These are phyloP conservation scores for Gaertneriomyces sp. DNA, from an alignment of 192 early-diverging fungal genomes.

Conservation along the genomic window DNA sequence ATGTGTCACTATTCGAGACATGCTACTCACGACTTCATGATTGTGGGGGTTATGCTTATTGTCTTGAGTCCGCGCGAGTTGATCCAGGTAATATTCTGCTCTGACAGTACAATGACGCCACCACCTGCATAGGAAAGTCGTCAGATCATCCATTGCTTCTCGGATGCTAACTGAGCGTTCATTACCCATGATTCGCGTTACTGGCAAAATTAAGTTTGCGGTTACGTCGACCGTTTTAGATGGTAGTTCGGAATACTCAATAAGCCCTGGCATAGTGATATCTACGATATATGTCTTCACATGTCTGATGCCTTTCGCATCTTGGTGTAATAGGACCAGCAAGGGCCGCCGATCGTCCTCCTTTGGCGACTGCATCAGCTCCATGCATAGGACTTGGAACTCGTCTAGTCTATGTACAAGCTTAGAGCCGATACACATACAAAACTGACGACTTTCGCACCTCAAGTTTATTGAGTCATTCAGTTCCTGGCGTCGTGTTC, in stretches of 20 bases:
- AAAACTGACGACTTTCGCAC: not conserved
- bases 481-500: too few relatives aligned
- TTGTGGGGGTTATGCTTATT: conserved; percentile 39
- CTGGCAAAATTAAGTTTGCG: conserved; percentile 54
- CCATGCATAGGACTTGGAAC: conserved; percentile 50
- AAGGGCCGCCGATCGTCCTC: conserved; percentile 8
- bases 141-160: not conserved
- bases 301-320: conserved; percentile 46
- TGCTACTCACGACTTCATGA: conserved; percentile 49
- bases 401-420: conserved; percentile 42
- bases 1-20: not conserved
- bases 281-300: conserved; percentile 60
- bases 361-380: conserved; percentile 35
- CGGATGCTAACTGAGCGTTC: not conserved
- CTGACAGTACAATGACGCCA: conserved; percentile 54
- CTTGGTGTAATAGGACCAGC: conserved; percentile 57
- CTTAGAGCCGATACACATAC: not conserved
- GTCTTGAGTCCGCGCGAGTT: conserved; percentile 12
- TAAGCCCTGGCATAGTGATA: conserved; percentile 31
- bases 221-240: conserved; percentile 40
- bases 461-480: not conserved
- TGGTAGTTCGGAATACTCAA: conserved; percentile 34
- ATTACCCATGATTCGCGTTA: conserved; percentile 38
- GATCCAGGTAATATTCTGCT: conserved; percentile 52
- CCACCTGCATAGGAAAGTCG: conserved; percentile 24